Conservation (phyloP, 352 stramenopile genomes). For the Pythium sukuiense region DNA sequence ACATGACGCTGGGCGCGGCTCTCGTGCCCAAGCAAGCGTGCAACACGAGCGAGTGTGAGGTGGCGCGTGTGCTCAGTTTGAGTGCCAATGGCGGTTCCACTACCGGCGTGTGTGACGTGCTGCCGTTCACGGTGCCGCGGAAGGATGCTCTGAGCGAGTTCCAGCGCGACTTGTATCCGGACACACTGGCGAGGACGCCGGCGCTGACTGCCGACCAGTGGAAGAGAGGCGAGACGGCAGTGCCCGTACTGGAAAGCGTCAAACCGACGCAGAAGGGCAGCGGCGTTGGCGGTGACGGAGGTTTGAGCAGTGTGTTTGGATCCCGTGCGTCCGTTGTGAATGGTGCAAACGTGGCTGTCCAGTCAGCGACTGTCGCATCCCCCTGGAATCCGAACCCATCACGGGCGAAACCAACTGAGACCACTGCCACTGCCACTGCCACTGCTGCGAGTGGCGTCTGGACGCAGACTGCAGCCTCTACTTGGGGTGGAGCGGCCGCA, state of each 20-base stretch:
- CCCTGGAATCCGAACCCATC: not conserved
- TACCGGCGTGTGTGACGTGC: slow-evolving; percentile 52
- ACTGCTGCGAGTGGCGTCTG: not conserved
- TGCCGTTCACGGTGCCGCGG: slow-evolving; percentile 68
- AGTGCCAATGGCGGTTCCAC: slow-evolving; percentile 31
- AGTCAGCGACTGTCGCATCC: not conserved
- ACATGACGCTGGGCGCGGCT: slow-evolving; percentile 57
- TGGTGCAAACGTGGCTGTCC: not conserved
- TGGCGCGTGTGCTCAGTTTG: slow-evolving; percentile 65
- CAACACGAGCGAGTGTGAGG: slow-evolving; percentile 54
- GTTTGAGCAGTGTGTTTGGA: slow-evolving; percentile 37
- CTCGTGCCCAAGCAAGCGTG: slow-evolving; percentile 57
- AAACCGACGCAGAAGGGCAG: slow-evolving; percentile 18
- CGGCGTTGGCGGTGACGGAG: not conserved
- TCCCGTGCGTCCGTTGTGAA: not conserved
- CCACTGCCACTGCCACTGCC: not conserved
- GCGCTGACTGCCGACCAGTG: slow-evolving; percentile 49
- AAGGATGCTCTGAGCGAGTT: slow-evolving; percentile 61
- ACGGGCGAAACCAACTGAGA: not conserved
- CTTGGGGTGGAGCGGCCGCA: not conserved
- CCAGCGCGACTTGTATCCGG: slow-evolving; percentile 76
- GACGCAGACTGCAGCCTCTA: not conserved
- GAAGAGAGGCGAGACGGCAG: slow-evolving; percentile 39
- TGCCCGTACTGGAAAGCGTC: slow-evolving; percentile 43
- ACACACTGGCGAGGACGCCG: slow-evolving; percentile 41